phyloP scores from a whole-genome alignment of 495 filamentous ascomycete species.

The Schizothecium vesticola region DNA sequence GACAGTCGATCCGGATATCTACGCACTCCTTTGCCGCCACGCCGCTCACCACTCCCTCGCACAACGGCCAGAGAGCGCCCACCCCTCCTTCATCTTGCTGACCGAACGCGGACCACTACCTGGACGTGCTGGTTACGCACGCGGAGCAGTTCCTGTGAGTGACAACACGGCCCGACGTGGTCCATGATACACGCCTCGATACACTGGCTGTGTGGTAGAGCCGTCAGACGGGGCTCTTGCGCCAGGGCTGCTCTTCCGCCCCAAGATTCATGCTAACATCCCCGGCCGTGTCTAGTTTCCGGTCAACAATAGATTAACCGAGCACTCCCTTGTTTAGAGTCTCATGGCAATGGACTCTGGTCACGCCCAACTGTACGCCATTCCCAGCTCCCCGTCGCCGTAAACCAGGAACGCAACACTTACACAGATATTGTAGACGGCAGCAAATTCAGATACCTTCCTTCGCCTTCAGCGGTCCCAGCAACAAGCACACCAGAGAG shows the following conservation, averaged over 20 bases:
- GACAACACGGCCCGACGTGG: constrained; percentile 21
- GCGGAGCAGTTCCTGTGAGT: constrained; percentile 39
- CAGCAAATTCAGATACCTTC: constrained; percentile 40
- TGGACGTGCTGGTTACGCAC: constrained; percentile 22
- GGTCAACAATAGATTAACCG: constrained; percentile 34
- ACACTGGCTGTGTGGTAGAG: constrained; percentile 22
- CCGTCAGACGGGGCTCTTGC: constrained; percentile 19
- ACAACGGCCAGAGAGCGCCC: not conserved
- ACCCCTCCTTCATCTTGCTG: constrained; percentile 4
- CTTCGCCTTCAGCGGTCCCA: constrained; percentile 36
- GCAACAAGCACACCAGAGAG: constrained; percentile 36
- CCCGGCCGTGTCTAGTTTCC: constrained; percentile 23
- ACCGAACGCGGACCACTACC: constrained; percentile 13
- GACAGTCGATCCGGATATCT: constrained; percentile 18
- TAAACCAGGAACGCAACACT: constrained; percentile 26
- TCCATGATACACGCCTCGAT: constrained; percentile 26
- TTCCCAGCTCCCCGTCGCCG: constrained; percentile 8
- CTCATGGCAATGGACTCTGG: constrained; percentile 36
- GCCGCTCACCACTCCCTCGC: not conserved
- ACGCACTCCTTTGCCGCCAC: constrained; percentile 22
- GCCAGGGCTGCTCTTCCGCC: constrained; percentile 18
- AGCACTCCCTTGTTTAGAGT: constrained; percentile 24
- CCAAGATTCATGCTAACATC: constrained; percentile 34
- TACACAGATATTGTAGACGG: constrained; percentile 31
- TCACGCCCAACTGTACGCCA: constrained; percentile 39